These are phyloP conservation scores for Mycena capillaripes DNA, from an alignment of 768 basidiomycete species.

Conservation along the genomic window DNA sequence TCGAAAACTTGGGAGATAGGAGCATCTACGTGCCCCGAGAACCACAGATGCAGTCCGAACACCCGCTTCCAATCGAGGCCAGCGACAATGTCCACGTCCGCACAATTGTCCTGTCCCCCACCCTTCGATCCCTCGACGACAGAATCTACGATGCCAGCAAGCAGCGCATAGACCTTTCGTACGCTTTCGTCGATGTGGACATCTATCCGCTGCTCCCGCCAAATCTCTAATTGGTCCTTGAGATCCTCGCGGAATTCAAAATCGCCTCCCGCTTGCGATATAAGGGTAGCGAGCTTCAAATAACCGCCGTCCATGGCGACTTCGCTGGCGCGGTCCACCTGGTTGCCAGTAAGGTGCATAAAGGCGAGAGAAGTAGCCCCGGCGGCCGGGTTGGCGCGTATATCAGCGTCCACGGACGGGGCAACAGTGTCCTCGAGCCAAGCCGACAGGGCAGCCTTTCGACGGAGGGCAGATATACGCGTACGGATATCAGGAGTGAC, in stretches of 20 bases:
- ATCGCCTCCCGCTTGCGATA: conserved; percentile 90
- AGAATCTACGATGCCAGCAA: conserved; percentile 79
- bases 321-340: conserved; percentile 86
- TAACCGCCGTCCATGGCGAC: conserved; percentile 82
- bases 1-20: conserved; percentile 78
- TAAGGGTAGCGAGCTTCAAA: conserved; percentile 88
- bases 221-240: conserved; percentile 80
- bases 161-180: conserved; percentile 85
- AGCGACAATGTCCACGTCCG: conserved; percentile 73
- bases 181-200: conserved; percentile 75
- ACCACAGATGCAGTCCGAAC: conserved; percentile 94
- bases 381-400: conserved; percentile 62
- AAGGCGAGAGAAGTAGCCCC: conserved; percentile 72
- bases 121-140: conserved; percentile 68
- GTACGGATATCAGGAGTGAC: conserved; percentile 74
- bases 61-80: conserved; percentile 95
- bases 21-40: conserved; percentile 77
- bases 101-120: conserved; percentile 62
- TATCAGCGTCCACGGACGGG: conserved; percentile 78
- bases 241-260: conserved; percentile 81
- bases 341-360: conserved; percentile 87
- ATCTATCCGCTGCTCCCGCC: conserved; percentile 85
- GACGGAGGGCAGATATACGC: conserved; percentile 72
- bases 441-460: conserved; percentile 83
- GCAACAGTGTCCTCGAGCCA: conserved; percentile 88